Base-by-base conservation (phyloP, 805 yeast species). In the Tetrapisispora phaffii region DNA sequence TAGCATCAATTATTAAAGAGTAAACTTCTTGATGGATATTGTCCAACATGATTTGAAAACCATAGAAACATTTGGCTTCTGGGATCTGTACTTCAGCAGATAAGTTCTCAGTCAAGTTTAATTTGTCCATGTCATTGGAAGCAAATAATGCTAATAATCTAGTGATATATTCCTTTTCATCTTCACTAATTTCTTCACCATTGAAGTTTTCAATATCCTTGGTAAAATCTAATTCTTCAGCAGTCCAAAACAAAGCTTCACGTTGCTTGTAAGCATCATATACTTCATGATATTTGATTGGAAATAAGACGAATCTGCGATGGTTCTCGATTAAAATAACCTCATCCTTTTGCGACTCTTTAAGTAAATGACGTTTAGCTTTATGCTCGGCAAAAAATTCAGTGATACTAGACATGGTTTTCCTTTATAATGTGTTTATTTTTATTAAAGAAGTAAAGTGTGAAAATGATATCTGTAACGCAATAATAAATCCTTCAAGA, bases 1-100 rank as follows among this genome's bases (percentile, higher is more conserved):
- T 89, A 35, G 96, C 77, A 67, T 90, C 97, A 56, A 90, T 84
- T 62, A 89, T 77, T 58, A 90, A 73, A 4, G 97, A 87, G 72
- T 90, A 90, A 43, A 96, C 90, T 73, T 90, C 98, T 34, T 96
- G 81, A 70, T 90, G 97, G 63, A 90, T 90, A 75, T 90, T 90
- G 73, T 90, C 97, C 93, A 90, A 88, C 97, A 89, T 89, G 70
- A 90, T 90, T 74, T 90, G 97, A 84, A 90, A 90, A 42, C 97
- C 97, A 68, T 90, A 90, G 75, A 90, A 89, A 69, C 96, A 86
- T 69, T 93, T 88, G 60, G 97, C 97, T 74, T 90, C 98, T 48
- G 98, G 93, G 54, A 83, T 72, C 71, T 90, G 97, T 50, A 90
- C 95, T 72, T 90, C 96, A 53, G 96, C 95, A 47, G 94, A 82